A percentile compares a stretch with the other conserved stretches of the same genome.
Evolutionary conservation across 371 early-diverging fungal species (phyloP).

Genomic region (Mucor ambiguus): DNA sequence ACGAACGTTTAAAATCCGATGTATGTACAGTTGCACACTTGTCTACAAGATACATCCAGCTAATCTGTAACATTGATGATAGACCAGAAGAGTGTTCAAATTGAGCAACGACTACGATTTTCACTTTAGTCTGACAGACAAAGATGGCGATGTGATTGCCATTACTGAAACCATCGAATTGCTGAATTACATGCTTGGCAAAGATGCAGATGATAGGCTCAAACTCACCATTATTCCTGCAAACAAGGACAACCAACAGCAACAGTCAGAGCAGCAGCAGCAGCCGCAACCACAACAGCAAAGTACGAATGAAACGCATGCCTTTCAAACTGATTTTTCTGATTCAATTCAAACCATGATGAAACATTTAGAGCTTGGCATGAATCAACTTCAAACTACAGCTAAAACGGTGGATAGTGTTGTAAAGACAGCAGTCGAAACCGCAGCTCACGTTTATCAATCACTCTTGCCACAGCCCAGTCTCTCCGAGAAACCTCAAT

Average conservation of each 20-base stretch:
- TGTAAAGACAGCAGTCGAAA: slow-evolving; percentile 17
- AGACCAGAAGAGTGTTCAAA: slow-evolving; percentile 1
- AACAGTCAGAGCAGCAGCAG: not conserved
- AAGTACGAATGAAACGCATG: not conserved
- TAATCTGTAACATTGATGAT: not conserved
- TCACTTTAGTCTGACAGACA: slow-evolving; percentile 7
- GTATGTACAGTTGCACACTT: not conserved
- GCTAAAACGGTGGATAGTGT: slow-evolving; percentile 12
- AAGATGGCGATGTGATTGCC: slow-evolving; percentile 3
- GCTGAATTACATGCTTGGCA: slow-evolving; percentile 4
- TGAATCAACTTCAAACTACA: slow-evolving; percentile 10
- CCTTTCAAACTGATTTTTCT: not conserved
- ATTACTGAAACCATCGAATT: slow-evolving; percentile 6
- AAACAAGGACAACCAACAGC: not conserved
- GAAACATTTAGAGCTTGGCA: slow-evolving; percentile 22
- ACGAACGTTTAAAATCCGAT: slow-evolving; percentile 3
- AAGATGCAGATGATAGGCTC: not conserved
- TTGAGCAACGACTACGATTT: slow-evolving; percentile 3
- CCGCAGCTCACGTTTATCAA: slow-evolving; percentile 20
- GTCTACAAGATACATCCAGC: not conserved
- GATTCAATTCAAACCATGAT: slow-evolving; percentile 18
- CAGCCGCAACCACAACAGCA: not conserved
- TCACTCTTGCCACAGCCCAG: slow-evolving; percentile 8
- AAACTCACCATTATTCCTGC: slow-evolving; percentile 8
- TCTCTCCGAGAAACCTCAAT: slow-evolving; percentile 12